Conservation (phyloP, 2,329 filamentous ascomycete genomes). For the Akanthomyces lecanii region DNA sequence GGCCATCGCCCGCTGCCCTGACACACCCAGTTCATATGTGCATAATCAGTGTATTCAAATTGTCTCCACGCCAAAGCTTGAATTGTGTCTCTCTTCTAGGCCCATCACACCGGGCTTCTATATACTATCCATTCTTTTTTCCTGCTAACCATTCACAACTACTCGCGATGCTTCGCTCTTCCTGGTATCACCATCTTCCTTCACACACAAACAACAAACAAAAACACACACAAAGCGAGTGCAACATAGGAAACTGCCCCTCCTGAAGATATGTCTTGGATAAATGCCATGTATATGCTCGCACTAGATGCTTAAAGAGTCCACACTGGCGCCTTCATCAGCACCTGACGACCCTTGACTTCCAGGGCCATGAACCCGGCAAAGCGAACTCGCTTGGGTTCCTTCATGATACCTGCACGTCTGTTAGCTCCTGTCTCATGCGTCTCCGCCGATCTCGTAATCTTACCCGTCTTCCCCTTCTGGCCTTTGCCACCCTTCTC, state of each 20-base stretch:
- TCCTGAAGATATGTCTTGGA: neutral
- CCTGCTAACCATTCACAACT: neutral
- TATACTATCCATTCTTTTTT: neutral
- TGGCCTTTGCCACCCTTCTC: slow-evolving; percentile 42
- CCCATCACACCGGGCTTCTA: neutral
- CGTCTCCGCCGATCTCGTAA: neutral
- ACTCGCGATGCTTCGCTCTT: neutral
- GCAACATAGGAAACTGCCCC: neutral
- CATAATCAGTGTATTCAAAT: slow-evolving; percentile 3
- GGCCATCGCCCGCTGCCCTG: too few species aligned
- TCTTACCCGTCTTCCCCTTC: slow-evolving; percentile 39
- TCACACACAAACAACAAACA: neutral
- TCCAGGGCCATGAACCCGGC: slow-evolving; percentile 72
- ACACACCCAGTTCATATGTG: neutral
- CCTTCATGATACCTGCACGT: slow-evolving; percentile 39
- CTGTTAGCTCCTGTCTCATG: slow-evolving; percentile 25
- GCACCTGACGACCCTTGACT: slow-evolving; percentile 69
- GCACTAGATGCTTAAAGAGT: slow-evolving; percentile 34
- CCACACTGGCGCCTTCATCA: slow-evolving; percentile 74
- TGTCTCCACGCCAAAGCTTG: neutral
- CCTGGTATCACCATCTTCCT: slow-evolving; percentile 13
- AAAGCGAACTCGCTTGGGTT: slow-evolving; percentile 61
- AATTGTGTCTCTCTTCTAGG: neutral
- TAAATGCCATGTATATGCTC: slow-evolving; percentile 14
- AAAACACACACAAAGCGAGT: neutral